Base-by-base conservation (phyloP, 2,329 filamentous ascomycete species). In the Diaporthe destruens region DNA sequence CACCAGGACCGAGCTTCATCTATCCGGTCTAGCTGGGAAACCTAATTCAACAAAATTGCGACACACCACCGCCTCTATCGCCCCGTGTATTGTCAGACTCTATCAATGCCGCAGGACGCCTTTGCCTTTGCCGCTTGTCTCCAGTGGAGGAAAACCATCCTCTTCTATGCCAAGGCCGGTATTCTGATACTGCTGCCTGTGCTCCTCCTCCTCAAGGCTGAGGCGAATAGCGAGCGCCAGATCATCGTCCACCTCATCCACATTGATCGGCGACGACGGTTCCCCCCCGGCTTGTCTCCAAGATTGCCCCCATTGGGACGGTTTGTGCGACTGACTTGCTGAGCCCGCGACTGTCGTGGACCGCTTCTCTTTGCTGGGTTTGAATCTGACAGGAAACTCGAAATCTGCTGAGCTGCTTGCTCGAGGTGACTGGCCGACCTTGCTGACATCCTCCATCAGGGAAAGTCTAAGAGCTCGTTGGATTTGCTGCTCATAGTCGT, bases 381-480 rank as follows among this genome's bases (percentile, higher is more conserved):
- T 88, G 76, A 83, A 84, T 59, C 81, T 87, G 76, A 90, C 82
- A 18, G 86, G 82, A 61, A 87, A 86, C 51, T 88, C 87, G 73
- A 86, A 87, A 20, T 86, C 87, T 23, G 84, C 83, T 11, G 84
- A 84, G 74, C 84, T 85, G 74, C 83, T 82, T 29, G 80, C 85
- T 12, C 78, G 81, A 0, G 87, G 84, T 4, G 86, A 87, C 55
- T 84, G 81, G 1, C 82, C 84, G 1, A 78, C 77, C 36, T 87
- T 86, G 69, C 87, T 85, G 49, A 85, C 84, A 7, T 85, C 85
- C 75, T 92, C 89, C 67, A 91, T 82, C 8, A 92, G 81, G 2
- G 89, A 91, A 12, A 92, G 82, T 0, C 89, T 87, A 51, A 92
- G 89, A 1, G 90, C 90, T 69, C 89, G 86, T 80, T 91, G 89